Conservation (phyloP, 1,284 basidiomycete genomes). For the Trichosporon sp. region DNA sequence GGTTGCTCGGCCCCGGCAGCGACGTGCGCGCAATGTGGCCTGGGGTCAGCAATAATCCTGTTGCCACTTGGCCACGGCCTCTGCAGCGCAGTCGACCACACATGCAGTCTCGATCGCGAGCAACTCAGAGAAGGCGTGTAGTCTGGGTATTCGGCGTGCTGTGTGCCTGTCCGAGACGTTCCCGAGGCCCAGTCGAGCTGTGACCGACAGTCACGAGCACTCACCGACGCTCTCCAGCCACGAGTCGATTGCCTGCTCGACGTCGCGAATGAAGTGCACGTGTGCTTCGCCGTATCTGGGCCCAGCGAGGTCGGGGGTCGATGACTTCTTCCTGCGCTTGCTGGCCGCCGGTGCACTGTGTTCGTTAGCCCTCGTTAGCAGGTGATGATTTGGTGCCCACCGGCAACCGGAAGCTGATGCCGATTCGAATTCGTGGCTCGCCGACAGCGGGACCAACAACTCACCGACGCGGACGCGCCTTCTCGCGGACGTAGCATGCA, state of each 20-base stretch:
- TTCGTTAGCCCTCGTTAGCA: not conserved
- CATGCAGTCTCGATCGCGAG: too few relatives aligned
- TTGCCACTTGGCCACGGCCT: too few relatives aligned
- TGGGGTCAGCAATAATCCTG: conserved; percentile 18
- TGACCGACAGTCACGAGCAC: not conserved
- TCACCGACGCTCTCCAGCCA: conserved; percentile 33
- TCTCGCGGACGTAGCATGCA: conserved; percentile 34
- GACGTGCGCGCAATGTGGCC: conserved; percentile 28
- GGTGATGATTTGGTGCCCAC: not conserved
- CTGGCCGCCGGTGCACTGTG: conserved; percentile 31
- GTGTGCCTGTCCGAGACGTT: too few relatives aligned
- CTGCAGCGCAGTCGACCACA: too few relatives aligned
- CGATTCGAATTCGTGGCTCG: too few relatives aligned
- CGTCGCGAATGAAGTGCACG: conserved; percentile 30
- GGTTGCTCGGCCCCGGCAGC: conserved; percentile 25
- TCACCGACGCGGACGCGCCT: conserved; percentile 39
- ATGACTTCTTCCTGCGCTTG: conserved; percentile 30
- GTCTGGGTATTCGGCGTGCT: not conserved
- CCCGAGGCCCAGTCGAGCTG: too few relatives aligned
- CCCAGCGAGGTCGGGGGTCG: conserved; percentile 20
- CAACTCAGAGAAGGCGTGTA: too few relatives aligned
- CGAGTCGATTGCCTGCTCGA: conserved; percentile 31
- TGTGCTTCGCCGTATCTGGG: conserved; percentile 29
- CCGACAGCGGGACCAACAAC: conserved; percentile 16
- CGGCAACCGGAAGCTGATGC: not conserved